Percentiles rank a stretch among this genome's conserved stretches.
These are phyloP conservation scores for Bjerkandera adusta DNA, from an alignment of 1,284 basidiomycete genomes.

Conservation along the genomic window DNA sequence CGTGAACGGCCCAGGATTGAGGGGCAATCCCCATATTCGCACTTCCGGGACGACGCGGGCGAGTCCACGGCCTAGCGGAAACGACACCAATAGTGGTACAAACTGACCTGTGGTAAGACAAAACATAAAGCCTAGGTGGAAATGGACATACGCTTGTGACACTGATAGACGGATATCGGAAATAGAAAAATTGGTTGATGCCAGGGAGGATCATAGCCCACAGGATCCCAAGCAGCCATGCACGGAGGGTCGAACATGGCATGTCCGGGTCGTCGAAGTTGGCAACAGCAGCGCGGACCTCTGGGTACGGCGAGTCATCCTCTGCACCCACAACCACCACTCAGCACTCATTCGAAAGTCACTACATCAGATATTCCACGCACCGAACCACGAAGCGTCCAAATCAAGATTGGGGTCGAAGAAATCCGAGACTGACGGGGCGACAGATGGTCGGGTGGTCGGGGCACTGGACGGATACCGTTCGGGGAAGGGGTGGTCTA, in stretches of 20 bases:
- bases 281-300: slow-evolving; percentile 33
- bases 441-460: not conserved
- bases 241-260: slow-evolving; percentile 51
- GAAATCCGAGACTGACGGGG: slow-evolving; percentile 20
- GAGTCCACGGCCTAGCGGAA: slow-evolving; percentile 59
- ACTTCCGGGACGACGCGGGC: slow-evolving; percentile 49
- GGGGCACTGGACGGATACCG: no score
- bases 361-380: no score
- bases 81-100: slow-evolving; percentile 57
- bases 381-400: slow-evolving; percentile 26
- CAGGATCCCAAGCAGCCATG: slow-evolving; percentile 47
- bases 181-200: slow-evolving; percentile 67
- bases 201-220: slow-evolving; percentile 56
- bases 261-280: slow-evolving; percentile 32
- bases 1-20: slow-evolving; percentile 68
- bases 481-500: no score
- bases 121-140: no score
- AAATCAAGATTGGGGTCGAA: slow-evolving; percentile 29
- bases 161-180: slow-evolving; percentile 60
- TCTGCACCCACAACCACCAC: slow-evolving; percentile 23
- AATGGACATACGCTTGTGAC: no score
- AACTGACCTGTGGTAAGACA: slow-evolving; percentile 34
- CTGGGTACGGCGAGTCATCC: slow-evolving; percentile 35
- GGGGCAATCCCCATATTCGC: slow-evolving; percentile 46
- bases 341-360: not conserved